Percentiles rank a stretch among this genome's conserved stretches.
Evolutionary conservation across 2,329 filamentous ascomycete genomes (phyloP).

Genomic region (Phialocephala subalpina): DNA sequence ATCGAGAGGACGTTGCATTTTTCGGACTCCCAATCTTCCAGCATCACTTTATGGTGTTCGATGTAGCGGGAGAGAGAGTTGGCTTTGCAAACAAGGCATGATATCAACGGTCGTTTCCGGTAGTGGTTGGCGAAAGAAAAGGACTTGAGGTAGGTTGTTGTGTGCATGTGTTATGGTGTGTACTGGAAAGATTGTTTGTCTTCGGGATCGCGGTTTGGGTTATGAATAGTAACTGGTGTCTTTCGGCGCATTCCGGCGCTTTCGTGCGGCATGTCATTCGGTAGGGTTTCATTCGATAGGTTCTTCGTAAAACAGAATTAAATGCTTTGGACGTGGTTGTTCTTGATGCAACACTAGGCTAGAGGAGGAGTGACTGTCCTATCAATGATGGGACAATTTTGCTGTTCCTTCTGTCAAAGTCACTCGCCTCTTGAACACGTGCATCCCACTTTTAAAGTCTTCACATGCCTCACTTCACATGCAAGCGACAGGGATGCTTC

Average conservation of each 20-base stretch:
- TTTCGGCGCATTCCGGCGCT: neutral
- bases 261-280: neutral
- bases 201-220: too few relatives aligned
- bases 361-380: too few relatives aligned
- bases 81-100: neutral
- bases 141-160: neutral
- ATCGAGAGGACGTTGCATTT: neutral
- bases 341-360: too few relatives aligned
- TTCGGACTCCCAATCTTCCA: neutral
- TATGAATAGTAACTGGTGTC: too few relatives aligned
- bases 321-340: too few relatives aligned
- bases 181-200: neutral
- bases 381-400: too few relatives aligned
- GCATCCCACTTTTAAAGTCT: constrained; percentile 10
- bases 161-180: neutral
- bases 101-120: neutral
- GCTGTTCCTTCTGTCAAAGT: too few relatives aligned
- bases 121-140: too few relatives aligned
- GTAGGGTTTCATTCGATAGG: neutral
- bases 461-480: constrained; percentile 18
- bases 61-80: neutral
- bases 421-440: neutral
- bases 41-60: neutral
- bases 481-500: constrained; percentile 14
- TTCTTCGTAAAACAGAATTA: neutral